Evolutionary conservation across 495 filamentous ascomycete genomes (phyloP), one percentile per base, ranked within the genome.

Genomic region (Tuber brumale): DNA sequence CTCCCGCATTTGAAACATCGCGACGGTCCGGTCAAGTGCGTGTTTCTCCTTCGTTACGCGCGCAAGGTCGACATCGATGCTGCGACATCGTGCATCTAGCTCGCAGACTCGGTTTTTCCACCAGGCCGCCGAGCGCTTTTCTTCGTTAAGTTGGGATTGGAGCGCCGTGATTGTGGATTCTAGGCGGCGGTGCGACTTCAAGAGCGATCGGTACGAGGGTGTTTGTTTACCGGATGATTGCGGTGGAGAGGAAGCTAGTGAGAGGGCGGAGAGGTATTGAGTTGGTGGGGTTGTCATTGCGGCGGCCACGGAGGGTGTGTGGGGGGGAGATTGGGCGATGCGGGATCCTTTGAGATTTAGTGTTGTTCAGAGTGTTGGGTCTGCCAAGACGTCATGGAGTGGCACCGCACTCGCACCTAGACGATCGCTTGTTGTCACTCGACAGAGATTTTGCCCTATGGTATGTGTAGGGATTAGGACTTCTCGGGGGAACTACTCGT

Each of bases 81-180:
- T 77, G 71, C 78, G 77, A 69, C 73, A 79, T 23, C 78, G 78
- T 18, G 41, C 44, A 23, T 80, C 78, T 18, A 80, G 78, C 9
- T 71, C 70, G 35, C 70, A 70, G n/a, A 75, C 71, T 31, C 78
- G 78, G 37, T 75, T 74, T 51, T 80, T 79, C 78, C 78, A 80
- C 78, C 78, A 80, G 27, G 72, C 72, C 23, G 73, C 45, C 73
- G 70, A 73, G 69, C 78, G 78, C 66, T 79, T 74, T 10, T 79
- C 78, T 69, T 79, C 73, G 70, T 70, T 71, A 19, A 66, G 57
- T 35, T 66, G 57, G 57, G 57, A 66, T 66, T 66, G 57, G 57
- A 66, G 57, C 14, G 27, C 27, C 10, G 57, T 27, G 66, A 80
- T 69, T 27, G 76, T 77, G 18, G 78, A 77, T 57, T 80, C 78